These are phyloP conservation scores for Schizophyllum commune DNA, from an alignment of 1,284 basidiomycete species.

Conservation along the genomic window DNA sequence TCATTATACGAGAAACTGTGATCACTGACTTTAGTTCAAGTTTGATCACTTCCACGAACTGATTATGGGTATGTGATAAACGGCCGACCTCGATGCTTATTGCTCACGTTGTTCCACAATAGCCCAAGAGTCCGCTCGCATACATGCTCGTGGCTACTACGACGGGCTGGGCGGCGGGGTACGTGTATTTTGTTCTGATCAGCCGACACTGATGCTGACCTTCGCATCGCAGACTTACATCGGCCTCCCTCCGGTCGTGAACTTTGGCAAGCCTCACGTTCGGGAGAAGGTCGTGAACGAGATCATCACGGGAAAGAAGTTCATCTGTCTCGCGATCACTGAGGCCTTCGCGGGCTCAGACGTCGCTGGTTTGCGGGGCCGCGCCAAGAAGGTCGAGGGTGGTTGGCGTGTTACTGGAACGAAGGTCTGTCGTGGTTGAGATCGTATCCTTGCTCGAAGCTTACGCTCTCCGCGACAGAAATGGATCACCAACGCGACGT, in stretches of 20 bases:
- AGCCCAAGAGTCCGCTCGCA: conserved; percentile 45
- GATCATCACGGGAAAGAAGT: conserved; percentile 64
- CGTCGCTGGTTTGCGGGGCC: conserved; percentile 44
- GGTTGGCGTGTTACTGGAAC: conserved; percentile 36
- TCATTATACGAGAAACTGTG: background rate
- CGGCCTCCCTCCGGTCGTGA: conserved; percentile 58
- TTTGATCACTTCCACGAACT: conserved; percentile 72
- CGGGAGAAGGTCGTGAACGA: conserved; percentile 67
- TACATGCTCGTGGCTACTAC: conserved; percentile 31
- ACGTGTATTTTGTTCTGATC: background rate
- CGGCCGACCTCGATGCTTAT: conserved; percentile 16
- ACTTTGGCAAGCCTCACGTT: conserved; percentile 64
- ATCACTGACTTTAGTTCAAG: conserved; percentile 10
- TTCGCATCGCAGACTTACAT: conserved; percentile 28
- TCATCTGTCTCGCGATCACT: conserved; percentile 66
- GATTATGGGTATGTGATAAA: conserved; percentile 20
- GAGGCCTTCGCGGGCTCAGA: conserved; percentile 67
- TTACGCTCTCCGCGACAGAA: conserved; percentile 29
- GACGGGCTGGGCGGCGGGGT: conserved; percentile 32
- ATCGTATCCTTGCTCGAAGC: background rate
- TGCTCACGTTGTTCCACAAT: conserved; percentile 41
- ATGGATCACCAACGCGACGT: conserved; percentile 77
- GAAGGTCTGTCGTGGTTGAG: conserved; percentile 10
- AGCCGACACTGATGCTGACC: background rate
- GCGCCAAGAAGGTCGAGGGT: conserved; percentile 26